Evolutionary conservation across 805 yeast species (phyloP).

Genomic region (Saturnispora halmiae): DNA sequence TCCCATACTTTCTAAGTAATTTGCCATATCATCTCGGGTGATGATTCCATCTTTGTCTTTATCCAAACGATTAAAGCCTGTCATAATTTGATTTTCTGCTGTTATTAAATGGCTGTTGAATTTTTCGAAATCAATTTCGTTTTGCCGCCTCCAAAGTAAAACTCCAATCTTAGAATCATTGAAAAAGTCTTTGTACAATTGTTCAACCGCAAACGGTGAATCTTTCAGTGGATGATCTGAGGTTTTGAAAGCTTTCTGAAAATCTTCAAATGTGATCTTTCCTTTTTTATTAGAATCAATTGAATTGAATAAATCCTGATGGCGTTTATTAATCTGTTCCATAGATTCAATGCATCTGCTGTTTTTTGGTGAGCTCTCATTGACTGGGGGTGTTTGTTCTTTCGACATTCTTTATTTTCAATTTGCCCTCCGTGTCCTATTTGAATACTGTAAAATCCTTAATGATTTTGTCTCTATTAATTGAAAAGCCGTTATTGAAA

Average conservation of each 20-base stretch:
- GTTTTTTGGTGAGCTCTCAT: no score
- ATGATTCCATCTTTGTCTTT: constrained; percentile 65
- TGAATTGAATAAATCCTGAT: constrained; percentile 32
- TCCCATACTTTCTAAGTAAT: constrained; percentile 51
- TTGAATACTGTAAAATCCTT: no score
- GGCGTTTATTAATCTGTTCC: constrained; percentile 26
- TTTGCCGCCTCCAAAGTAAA: constrained; percentile 11
- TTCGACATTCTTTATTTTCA: no score
- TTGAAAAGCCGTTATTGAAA: no score
- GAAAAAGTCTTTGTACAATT: constrained; percentile 45
- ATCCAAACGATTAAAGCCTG: constrained; percentile 63
- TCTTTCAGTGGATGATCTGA: constrained; percentile 58
- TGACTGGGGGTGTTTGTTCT: neutral
- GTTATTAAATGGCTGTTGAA: constrained; percentile 54
- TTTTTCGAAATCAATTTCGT: constrained; percentile 53
- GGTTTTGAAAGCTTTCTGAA: constrained; percentile 36
- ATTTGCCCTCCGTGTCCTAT: no score
- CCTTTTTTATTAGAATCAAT: constrained; percentile 42
- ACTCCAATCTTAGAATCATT: constrained; percentile 11
- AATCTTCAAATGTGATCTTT: constrained; percentile 39
- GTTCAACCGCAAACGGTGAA: constrained; percentile 48
- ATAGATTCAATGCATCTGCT: constrained; percentile 15
- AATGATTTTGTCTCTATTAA: no score
- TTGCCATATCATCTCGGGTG: constrained; percentile 53
- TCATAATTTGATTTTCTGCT: constrained; percentile 63